Base-by-base conservation (phyloP, 1,139 yeast species). In the Scheffersomyces cryptocercus region DNA sequence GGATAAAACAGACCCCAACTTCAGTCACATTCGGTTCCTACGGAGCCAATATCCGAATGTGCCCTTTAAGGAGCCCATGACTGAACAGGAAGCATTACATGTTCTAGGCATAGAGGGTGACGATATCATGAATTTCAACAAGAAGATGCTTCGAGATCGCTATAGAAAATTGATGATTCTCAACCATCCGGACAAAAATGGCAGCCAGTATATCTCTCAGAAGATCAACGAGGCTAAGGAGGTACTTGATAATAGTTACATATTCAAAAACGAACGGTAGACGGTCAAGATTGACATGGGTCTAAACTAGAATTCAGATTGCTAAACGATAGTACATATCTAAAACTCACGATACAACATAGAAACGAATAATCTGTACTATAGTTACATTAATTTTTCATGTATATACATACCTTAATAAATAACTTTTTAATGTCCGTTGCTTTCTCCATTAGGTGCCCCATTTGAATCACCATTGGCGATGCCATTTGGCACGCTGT, bases 151-250 rank as follows among this genome's bases (percentile, higher is more conserved):
- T 37, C 74, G 77, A 45, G 69, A 71, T 43, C 67, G 81, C 48
- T 89, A 87, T 60, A 68, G 93, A 43, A 68, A 67, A 42, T 70
- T 84, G 53, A 85, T 87, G 86, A 68, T 84, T 42, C 55, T 70
- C 41, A 88, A 74, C 46, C 96, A 87, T 58, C 95, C 96, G 0
- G 96, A 87, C 59, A 77, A 75, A 50, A 84, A 86, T 5, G 96
- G 96, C 0, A 82, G 89, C 51, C 76, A 79, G 41, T 86, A 81
- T 54, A 50, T 87, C 39, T 83, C 88, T 3, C 82, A 82, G 72
- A 85, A 87, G 59, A 81, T 88, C 47, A 87, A 88, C 60, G 84
- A 82, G 59, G 95, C 95, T 1, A 81, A 80, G 50, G 88, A 83
- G 37, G 61, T 84, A 1, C 64, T 86, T 41, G 88, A 84, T 42